Conservation (phyloP, 306 rosid genomes). For the Quercus rubra region DNA sequence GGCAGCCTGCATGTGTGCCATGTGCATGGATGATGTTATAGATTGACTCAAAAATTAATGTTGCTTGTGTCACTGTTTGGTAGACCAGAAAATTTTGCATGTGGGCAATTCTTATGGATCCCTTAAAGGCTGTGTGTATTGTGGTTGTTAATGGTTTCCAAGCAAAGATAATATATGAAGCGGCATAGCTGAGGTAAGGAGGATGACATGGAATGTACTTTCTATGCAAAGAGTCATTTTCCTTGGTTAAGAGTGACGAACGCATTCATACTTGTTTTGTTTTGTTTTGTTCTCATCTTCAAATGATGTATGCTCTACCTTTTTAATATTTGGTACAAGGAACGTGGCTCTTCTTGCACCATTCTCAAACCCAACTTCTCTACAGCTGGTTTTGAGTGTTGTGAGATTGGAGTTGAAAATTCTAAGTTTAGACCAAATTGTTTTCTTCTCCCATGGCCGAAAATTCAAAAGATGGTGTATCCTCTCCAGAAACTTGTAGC, state of each 20-base stretch:
- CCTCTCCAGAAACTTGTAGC: background rate
- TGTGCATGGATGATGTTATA: conserved; percentile 29
- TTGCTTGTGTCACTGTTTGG: conserved; percentile 17
- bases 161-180: conserved; percentile 1
- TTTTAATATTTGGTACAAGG: background rate
- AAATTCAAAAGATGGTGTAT: background rate
- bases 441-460: no score
- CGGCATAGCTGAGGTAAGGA: conserved; percentile 6
- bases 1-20: conserved; percentile 34
- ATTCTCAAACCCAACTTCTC: background rate
- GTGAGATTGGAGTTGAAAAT: background rate
- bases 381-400: conserved; percentile 18
- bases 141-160: background rate
- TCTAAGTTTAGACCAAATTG: background rate
- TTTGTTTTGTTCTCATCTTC: background rate
- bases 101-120: background rate
- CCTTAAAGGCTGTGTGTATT: background rate
- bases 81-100: background rate
- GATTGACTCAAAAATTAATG: conserved; percentile 25
- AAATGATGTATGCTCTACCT: conserved; percentile 14
- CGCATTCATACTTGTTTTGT: conserved; percentile 13
- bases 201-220: conserved; percentile 19
- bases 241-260: conserved; percentile 42
- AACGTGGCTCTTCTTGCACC: conserved; percentile 23
- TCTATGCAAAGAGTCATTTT: conserved; percentile 44